A percentile compares a stretch with the other conserved stretches of the same genome.
Evolutionary conservation across 192 early-diverging fungal genomes (phyloP).

Genomic region (Physocladia obscura): DNA sequence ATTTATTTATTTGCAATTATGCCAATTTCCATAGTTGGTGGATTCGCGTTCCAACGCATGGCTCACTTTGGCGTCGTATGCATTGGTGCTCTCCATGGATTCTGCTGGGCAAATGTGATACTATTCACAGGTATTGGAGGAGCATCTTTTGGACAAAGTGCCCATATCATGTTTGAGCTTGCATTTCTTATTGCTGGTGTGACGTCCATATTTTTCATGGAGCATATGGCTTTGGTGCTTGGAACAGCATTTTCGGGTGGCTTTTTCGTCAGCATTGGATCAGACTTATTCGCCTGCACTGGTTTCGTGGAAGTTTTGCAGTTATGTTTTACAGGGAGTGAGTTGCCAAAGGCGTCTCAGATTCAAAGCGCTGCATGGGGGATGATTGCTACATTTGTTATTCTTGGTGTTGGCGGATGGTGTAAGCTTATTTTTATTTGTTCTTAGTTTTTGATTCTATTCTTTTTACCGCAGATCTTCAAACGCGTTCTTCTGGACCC

Average conservation of each 20-base stretch:
- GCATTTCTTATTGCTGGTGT: neutral
- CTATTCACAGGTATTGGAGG: constrained; percentile 26
- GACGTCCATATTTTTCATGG: constrained; percentile 27
- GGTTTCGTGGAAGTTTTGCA: constrained; percentile 18
- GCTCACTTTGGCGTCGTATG: constrained; percentile 2
- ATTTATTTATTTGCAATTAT: constrained; percentile 20
- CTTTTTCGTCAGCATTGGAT: constrained; percentile 18
- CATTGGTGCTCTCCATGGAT: constrained; percentile 23
- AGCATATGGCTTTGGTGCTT: constrained; percentile 28
- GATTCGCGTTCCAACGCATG: constrained; percentile 4
- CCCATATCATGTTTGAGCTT: constrained; percentile 19
- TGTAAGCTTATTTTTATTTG: constrained; percentile 5
- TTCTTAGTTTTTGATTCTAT: neutral
- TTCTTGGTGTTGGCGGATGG: constrained; percentile 28
- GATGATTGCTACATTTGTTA: constrained; percentile 14
- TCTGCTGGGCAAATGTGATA: constrained; percentile 2
- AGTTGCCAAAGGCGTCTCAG: neutral
- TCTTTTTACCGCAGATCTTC: neutral
- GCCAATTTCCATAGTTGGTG: constrained; percentile 11
- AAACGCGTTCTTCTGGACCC: constrained; percentile 20
- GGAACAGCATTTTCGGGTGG: constrained; percentile 15
- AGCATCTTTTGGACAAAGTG: neutral
- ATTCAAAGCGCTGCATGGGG: constrained; percentile 27
- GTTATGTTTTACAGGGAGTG: neutral
- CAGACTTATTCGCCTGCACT: constrained; percentile 27